A percentile compares a stretch with the other conserved stretches of the same genome.
Conservation (phyloP, 2,329 filamentous ascomycete genomes). For the Microcyclospora tardicrescens region DNA sequence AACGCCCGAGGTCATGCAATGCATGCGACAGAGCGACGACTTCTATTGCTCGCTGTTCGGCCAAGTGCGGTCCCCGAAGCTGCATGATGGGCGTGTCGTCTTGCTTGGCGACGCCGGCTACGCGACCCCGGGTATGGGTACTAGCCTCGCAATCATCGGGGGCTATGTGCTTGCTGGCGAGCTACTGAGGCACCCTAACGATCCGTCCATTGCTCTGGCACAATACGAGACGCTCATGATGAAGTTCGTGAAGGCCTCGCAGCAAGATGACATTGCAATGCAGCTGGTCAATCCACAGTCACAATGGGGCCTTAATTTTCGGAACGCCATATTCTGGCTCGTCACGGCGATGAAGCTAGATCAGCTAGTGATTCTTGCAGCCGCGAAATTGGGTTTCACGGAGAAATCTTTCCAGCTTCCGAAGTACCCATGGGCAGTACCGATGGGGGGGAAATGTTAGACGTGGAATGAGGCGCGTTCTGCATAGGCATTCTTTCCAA, state of each 20-base stretch:
- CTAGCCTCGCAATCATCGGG: slow-evolving; percentile 18
- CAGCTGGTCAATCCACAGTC: slow-evolving; percentile 22
- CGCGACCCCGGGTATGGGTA: slow-evolving; percentile 21
- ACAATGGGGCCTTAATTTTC: slow-evolving; percentile 14
- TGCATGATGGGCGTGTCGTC: slow-evolving; percentile 15
- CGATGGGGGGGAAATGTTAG: no score
- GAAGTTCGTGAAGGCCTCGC: slow-evolving; percentile 10
- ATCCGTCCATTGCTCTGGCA: slow-evolving; percentile 6
- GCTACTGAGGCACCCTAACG: slow-evolving; percentile 5
- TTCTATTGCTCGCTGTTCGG: slow-evolving; percentile 17
- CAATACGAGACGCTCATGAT: slow-evolving; percentile 10
- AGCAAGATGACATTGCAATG: slow-evolving; percentile 2
- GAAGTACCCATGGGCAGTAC: no score
- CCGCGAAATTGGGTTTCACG: slow-evolving; percentile 5
- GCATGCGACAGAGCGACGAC: slow-evolving; percentile 7
- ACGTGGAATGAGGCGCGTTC: no score
- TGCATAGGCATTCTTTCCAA: no score
- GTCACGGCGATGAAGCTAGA: slow-evolving; percentile 7
- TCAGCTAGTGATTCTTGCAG: slow-evolving; percentile 3
- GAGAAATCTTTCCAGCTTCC: no score
- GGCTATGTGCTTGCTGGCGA: slow-evolving; percentile 17
- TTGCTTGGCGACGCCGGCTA: slow-evolving; percentile 20
- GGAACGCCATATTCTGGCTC: slow-evolving; percentile 10
- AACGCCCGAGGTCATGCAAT: not conserved
- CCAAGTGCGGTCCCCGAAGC: slow-evolving; percentile 15